phyloP scores from a whole-genome alignment of 202 grass and related monocot species.

The Sporobolus alterniflorus region DNA sequence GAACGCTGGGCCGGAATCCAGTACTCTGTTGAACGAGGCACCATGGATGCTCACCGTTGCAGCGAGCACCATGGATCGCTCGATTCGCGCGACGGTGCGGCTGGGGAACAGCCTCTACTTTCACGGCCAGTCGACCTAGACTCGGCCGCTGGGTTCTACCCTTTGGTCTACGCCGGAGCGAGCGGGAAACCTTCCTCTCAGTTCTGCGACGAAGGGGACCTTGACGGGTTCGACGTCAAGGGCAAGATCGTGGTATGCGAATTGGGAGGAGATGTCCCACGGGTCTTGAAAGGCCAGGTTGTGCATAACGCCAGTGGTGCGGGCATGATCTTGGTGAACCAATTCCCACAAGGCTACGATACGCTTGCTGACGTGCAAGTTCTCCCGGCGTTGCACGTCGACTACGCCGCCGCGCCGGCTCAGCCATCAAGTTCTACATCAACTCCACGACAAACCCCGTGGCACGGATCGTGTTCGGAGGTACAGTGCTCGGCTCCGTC shows the following conservation, averaged over 20 bases:
- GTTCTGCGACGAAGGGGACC: too few species aligned
- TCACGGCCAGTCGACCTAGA: slow-evolving; percentile 66
- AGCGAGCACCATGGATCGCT: slow-evolving; percentile 66
- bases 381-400: slow-evolving; percentile 61
- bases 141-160: too few species aligned
- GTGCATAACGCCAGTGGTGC: slow-evolving; percentile 25
- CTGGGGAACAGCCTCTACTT: slow-evolving; percentile 71
- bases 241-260: slow-evolving; percentile 80
- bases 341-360: slow-evolving; percentile 48
- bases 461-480: slow-evolving; percentile 62
- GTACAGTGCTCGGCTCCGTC: slow-evolving; percentile 63
- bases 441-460: slow-evolving; percentile 55
- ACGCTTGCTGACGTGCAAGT: slow-evolving; percentile 59
- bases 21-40: slow-evolving; percentile 65
- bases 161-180: too few species aligned
- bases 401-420: slow-evolving; percentile 48
- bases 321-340: slow-evolving; percentile 59
- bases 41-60: slow-evolving; percentile 93
- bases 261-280: too few species aligned
- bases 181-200: too few species aligned
- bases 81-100: slow-evolving; percentile 60
- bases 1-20: slow-evolving; percentile 40
- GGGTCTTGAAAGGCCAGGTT: too few species aligned
- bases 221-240: slow-evolving; percentile 29
- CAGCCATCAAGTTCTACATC: slow-evolving; percentile 45